Evolutionary conservation across 2,329 filamentous ascomycete species (phyloP).

Genomic region (Xylaria digitata): DNA sequence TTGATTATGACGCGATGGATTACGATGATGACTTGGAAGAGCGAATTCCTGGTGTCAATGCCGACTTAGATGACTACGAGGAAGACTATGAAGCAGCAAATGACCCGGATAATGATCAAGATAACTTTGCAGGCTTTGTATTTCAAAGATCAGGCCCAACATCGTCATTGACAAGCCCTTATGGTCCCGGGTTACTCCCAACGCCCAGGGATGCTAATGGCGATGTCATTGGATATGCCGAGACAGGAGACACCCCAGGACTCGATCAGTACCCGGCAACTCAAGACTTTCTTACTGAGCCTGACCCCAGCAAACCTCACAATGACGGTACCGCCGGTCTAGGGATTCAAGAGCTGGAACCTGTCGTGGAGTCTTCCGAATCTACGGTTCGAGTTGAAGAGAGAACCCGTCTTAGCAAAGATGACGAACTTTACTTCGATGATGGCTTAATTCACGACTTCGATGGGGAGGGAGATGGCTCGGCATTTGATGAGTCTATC

Average conservation of each 20-base stretch:
- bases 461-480: slow-evolving; percentile 63
- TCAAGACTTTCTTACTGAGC: slow-evolving; percentile 16
- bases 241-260: slow-evolving; percentile 60
- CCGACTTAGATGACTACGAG: slow-evolving; percentile 53
- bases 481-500: slow-evolving; percentile 76
- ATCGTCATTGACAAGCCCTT: slow-evolving; percentile 64
- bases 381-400: slow-evolving; percentile 33
- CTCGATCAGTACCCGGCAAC: slow-evolving; percentile 37
- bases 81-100: slow-evolving; percentile 53
- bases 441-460: slow-evolving; percentile 69
- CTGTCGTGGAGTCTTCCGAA: slow-evolving; percentile 36
- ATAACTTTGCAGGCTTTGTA: slow-evolving; percentile 70
- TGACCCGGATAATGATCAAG: slow-evolving; percentile 67
- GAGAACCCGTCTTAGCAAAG: slow-evolving; percentile 47
- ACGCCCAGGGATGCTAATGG: slow-evolving; percentile 68
- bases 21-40: slow-evolving; percentile 75
- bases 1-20: slow-evolving; percentile 73
- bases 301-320: slow-evolving; percentile 27
- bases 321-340: slow-evolving; percentile 52
- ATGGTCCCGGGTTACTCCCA: slow-evolving; percentile 57
- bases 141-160: slow-evolving; percentile 66
- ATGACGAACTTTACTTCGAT: slow-evolving; percentile 78
- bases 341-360: slow-evolving; percentile 56
- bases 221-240: slow-evolving; percentile 67
- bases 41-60: slow-evolving; percentile 69